A percentile compares a stretch with the other conserved stretches of the same genome.
phyloP scores from a whole-genome alignment of 2,329 filamentous ascomycete genomes.

The Ophiostoma sp. region DNA sequence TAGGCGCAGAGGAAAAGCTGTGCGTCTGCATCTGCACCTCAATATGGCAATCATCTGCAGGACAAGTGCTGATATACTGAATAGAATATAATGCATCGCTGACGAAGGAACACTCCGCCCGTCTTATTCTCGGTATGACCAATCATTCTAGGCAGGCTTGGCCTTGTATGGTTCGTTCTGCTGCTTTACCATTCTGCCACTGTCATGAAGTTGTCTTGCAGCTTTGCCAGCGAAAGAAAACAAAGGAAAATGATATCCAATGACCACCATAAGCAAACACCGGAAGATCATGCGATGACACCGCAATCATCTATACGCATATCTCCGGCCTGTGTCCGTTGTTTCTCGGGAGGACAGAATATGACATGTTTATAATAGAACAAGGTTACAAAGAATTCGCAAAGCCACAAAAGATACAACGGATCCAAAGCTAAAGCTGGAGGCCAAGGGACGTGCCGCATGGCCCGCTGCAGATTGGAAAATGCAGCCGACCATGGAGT shows the following conservation, averaged over 20 bases:
- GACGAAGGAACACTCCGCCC: not conserved
- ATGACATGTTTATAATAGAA: not conserved
- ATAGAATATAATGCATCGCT: not conserved
- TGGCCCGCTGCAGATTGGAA: slow-evolving; percentile 3
- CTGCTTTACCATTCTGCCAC: not conserved
- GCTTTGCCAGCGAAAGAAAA: not conserved
- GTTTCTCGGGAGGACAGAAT: not conserved
- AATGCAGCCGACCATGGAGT: slow-evolving; percentile 1
- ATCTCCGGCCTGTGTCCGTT: not conserved
- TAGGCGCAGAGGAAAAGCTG: not conserved
- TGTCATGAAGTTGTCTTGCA: slow-evolving; percentile 4
- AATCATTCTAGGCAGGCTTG: not conserved
- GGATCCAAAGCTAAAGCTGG: not conserved
- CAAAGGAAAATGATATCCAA: not conserved
- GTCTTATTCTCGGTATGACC: not conserved
- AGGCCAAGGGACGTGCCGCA: slow-evolving; percentile 13
- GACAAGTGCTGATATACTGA: not conserved
- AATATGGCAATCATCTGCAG: not conserved
- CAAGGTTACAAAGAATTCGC: not conserved
- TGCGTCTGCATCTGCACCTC: not conserved
- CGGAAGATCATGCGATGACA: not conserved
- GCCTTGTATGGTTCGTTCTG: not conserved
- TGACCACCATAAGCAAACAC: not conserved
- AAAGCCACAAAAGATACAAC: not conserved
- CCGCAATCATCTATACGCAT: not conserved